These are phyloP conservation scores for Inonotus obliquus DNA, from an alignment of 1,284 basidiomycete genomes.

Conservation along the genomic window DNA sequence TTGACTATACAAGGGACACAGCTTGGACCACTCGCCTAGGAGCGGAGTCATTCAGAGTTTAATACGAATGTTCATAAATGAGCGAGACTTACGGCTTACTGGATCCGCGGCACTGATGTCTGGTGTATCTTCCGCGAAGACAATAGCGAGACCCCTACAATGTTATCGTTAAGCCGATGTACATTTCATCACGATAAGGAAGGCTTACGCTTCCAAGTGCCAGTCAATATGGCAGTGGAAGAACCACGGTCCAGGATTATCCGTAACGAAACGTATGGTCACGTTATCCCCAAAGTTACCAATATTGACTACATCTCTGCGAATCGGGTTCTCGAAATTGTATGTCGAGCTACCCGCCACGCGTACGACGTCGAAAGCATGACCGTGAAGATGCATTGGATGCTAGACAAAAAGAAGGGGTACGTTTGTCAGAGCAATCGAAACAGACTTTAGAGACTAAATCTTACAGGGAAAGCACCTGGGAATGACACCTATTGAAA, in stretches of 20 bases:
- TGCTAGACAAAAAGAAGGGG: not conserved
- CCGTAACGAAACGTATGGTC: conserved; percentile 25
- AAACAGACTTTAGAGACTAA: not conserved
- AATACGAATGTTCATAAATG: too few species aligned
- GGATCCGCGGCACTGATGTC: conserved; percentile 10
- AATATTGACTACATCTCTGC: conserved; percentile 30
- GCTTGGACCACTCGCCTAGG: conserved; percentile 11
- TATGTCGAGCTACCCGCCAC: conserved; percentile 25
- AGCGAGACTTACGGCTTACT: conserved; percentile 4
- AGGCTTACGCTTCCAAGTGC: conserved; percentile 19
- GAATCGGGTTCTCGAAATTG: conserved; percentile 31
- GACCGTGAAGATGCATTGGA: conserved; percentile 16
- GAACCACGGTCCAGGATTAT: conserved; percentile 18
- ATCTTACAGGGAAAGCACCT: conserved; percentile 10
- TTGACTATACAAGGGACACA: conserved; percentile 15
- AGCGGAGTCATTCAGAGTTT: too few species aligned
- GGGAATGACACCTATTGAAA: conserved; percentile 26
- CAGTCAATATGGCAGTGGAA: conserved; percentile 19
- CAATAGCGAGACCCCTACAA: conserved; percentile 14
- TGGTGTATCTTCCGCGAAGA: conserved; percentile 15
- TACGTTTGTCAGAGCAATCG: not conserved
- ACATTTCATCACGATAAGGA: not conserved
- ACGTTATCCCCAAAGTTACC: conserved; percentile 29
- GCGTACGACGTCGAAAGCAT: conserved; percentile 29
- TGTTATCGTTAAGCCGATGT: not conserved